Evolutionary conservation across 2,329 filamentous ascomycete genomes (phyloP).

Genomic region (Arachnopeziza araneosa): DNA sequence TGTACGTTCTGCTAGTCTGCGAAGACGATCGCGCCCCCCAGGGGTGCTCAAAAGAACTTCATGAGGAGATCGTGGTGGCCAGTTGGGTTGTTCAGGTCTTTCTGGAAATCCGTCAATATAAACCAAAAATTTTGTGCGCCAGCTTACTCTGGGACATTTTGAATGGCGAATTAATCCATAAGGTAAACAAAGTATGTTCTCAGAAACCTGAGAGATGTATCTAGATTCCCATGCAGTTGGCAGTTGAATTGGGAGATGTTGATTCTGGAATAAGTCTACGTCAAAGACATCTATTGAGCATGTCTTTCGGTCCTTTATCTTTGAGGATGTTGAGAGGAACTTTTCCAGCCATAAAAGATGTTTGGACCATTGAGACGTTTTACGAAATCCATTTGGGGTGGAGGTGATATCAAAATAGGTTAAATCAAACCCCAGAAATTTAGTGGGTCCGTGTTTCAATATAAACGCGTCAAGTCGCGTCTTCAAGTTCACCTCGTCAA

Average conservation of each 20-base stretch:
- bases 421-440: neutral
- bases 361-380: neutral
- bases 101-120: neutral
- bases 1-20: constrained; percentile 58
- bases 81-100: constrained; percentile 36
- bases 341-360: neutral
- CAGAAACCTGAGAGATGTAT: neutral
- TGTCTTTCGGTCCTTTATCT: neutral
- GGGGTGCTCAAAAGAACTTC: constrained; percentile 65
- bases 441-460: neutral
- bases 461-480: neutral
- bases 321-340: neutral
- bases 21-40: constrained; percentile 69
- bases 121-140: neutral
- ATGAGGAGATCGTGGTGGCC: constrained; percentile 62
- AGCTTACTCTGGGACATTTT: neutral
- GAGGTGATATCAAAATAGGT: neutral
- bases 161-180: neutral
- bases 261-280: neutral
- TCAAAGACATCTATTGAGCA: neutral
- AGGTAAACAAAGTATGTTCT: neutral
- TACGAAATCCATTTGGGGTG: neutral
- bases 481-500: neutral
- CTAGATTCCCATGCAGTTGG: no score
- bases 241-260: neutral